Conservation (phyloP, 2,329 filamentous ascomycete species). For the Diaporthe batatas region DNA sequence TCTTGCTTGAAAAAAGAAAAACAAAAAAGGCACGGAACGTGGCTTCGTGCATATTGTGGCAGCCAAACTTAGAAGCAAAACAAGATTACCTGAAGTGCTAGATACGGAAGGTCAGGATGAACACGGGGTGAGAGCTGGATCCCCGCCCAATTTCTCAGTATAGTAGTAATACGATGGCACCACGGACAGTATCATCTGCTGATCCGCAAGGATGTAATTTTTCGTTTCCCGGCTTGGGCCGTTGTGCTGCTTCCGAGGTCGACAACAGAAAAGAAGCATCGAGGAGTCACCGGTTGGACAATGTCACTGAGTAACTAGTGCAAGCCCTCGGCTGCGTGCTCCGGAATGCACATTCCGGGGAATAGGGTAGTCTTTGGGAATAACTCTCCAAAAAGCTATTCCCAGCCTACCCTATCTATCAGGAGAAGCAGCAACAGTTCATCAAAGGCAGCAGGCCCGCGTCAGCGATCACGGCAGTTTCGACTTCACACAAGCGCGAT, state of each 20-base stretch:
- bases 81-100: too few relatives aligned
- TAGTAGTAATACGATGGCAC: background rate
- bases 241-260: too few relatives aligned
- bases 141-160: background rate
- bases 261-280: background rate
- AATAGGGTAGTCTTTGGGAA: background rate
- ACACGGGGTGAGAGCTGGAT: too few relatives aligned
- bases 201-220: background rate
- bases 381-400: background rate
- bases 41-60: too few relatives aligned
- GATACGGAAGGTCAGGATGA: too few relatives aligned
- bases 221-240: too few relatives aligned
- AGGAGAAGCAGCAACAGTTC: background rate
- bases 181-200: background rate
- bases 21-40: too few relatives aligned
- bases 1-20: too few relatives aligned
- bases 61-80: too few relatives aligned
- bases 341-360: too few relatives aligned
- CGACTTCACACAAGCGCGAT: background rate
- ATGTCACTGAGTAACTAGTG: background rate
- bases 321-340: background rate
- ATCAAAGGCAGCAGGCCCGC: background rate
- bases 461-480: background rate
- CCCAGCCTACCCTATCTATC: background rate
- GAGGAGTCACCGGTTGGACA: background rate